A percentile compares a stretch with the other conserved stretches of the same genome.
These are phyloP conservation scores for Plenodomus biglobosus DNA, from an alignment of 2,329 filamentous ascomycete species.

Conservation along the genomic window DNA sequence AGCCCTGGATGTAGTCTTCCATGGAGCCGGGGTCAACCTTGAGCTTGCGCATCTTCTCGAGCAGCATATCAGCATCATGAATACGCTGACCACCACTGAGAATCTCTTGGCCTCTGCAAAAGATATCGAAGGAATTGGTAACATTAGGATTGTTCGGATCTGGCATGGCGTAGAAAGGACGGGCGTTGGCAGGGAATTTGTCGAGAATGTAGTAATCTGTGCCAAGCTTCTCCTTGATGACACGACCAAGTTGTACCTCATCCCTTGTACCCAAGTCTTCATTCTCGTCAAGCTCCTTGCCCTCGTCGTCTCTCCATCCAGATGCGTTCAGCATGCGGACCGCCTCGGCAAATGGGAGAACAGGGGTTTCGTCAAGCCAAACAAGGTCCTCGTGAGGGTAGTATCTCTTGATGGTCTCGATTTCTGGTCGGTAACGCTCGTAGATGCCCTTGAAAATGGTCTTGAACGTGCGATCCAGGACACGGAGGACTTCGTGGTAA, in stretches of 20 bases:
- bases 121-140: constrained; percentile 95
- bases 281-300: constrained; percentile 66
- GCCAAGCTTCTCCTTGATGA: constrained; percentile 82
- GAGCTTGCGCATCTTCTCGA: constrained; percentile 71
- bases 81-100: constrained; percentile 92
- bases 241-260: constrained; percentile 79
- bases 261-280: constrained; percentile 85
- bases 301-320: constrained; percentile 75
- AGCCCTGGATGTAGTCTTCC: constrained; percentile 87
- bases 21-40: constrained; percentile 80
- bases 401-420: constrained; percentile 77
- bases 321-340: constrained; percentile 78
- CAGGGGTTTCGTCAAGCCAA: constrained; percentile 81
- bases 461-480: constrained; percentile 81
- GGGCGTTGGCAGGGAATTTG: constrained; percentile 82
- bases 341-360: constrained; percentile 77
- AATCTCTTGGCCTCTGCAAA: constrained; percentile 90
- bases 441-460: constrained; percentile 74
- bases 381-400: constrained; percentile 86
- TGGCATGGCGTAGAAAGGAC: constrained; percentile 90
- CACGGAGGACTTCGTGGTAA: constrained; percentile 81
- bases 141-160: constrained; percentile 70
- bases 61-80: constrained; percentile 73
- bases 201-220: constrained; percentile 95
- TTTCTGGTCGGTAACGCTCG: constrained; percentile 66